Percentiles rank a stretch among this genome's conserved stretches.
phyloP scores from a whole-genome alignment of 2,329 filamentous ascomycete genomes.

The Talaromyces verruculosus region DNA sequence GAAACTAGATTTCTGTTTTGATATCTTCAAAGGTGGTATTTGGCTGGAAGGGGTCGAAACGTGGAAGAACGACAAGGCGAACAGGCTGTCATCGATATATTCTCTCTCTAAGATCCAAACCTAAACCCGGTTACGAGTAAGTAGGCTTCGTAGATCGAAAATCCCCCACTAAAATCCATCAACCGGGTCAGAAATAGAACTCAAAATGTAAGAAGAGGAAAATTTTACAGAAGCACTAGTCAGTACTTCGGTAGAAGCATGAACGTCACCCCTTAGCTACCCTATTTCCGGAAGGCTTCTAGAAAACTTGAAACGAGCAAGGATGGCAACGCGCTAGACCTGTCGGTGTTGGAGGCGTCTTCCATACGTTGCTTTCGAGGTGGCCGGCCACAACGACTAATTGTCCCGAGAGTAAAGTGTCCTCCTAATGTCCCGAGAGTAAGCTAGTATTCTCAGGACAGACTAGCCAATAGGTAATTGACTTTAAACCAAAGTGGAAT shows the following conservation, averaged over 20 bases:
- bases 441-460: neutral
- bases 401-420: neutral
- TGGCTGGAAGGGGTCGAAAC: neutral
- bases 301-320: slow-evolving; percentile 20
- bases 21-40: neutral
- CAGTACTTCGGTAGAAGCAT: slow-evolving; percentile 2
- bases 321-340: slow-evolving; percentile 12
- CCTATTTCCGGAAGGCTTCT: slow-evolving; percentile 20
- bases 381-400: neutral
- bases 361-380: slow-evolving; percentile 5
- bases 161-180: neutral
- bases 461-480: neutral
- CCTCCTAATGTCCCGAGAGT: neutral
- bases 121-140: neutral
- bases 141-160: neutral
- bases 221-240: slow-evolving; percentile 1
- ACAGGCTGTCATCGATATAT: neutral
- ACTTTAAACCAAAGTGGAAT: neutral
- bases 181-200: neutral
- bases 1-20: neutral
- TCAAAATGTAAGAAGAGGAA: slow-evolving; percentile 1
- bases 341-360: neutral
- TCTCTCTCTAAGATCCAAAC: neutral
- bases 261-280: slow-evolving; percentile 13
- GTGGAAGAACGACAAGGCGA: neutral